Evolutionary conservation across 345 rosid genomes (phyloP).

Genomic region (Murraya paniculata): DNA sequence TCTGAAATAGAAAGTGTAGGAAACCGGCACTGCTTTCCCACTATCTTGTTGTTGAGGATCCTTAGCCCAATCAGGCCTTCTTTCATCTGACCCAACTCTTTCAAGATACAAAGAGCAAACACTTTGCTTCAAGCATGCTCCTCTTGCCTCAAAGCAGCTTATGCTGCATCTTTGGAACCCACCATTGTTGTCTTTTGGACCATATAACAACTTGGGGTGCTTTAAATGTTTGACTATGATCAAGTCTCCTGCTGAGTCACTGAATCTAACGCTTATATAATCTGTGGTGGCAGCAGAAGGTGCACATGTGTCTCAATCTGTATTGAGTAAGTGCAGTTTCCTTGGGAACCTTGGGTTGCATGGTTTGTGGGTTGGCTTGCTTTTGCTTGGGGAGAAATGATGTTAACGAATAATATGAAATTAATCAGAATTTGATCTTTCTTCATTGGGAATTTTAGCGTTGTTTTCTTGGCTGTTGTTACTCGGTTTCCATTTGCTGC

Average conservation of each 20-base stretch:
- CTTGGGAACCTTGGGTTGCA: background rate
- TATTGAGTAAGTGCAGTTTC: slow-evolving; percentile 10
- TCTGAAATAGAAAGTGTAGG: slow-evolving; percentile 16
- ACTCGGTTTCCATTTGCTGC: background rate
- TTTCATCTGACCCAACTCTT: slow-evolving; percentile 13
- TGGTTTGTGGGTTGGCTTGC: slow-evolving; percentile 5
- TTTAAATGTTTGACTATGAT: slow-evolving; percentile 19
- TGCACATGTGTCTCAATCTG: slow-evolving; percentile 20
- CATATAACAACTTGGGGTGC: slow-evolving; percentile 10
- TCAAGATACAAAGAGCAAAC: slow-evolving; percentile 9
- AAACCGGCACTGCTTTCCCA: background rate
- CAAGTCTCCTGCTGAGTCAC: slow-evolving; percentile 8
- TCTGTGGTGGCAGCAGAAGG: slow-evolving; percentile 21
- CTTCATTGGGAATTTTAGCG: background rate
- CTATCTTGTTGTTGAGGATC: background rate
- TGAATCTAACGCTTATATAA: slow-evolving; percentile 12
- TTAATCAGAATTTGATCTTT: background rate
- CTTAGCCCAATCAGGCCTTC: slow-evolving; percentile 11
- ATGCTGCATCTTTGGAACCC: slow-evolving; percentile 6
- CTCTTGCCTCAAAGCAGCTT: slow-evolving; percentile 10
- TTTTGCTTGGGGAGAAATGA: background rate
- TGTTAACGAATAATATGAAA: background rate
- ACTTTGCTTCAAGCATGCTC: background rate
- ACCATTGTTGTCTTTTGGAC: background rate
- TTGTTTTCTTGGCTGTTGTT: background rate